phyloP scores from a whole-genome alignment of 768 basidiomycete species.

The Sutorius australiensis region DNA sequence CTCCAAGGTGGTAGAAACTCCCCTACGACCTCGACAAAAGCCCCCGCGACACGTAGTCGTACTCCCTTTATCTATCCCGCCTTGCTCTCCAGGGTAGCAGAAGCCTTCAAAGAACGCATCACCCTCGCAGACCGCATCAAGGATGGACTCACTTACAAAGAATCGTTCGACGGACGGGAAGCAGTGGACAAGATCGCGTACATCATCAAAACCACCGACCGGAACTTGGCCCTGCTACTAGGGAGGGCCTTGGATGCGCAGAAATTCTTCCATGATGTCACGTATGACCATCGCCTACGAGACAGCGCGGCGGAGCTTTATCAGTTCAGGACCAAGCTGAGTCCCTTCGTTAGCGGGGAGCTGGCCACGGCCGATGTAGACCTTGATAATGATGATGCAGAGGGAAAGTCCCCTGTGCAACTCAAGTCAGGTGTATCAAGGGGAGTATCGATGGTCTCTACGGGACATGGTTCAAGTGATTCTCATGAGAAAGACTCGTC shows the following conservation, averaged over 20 bases:
- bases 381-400: conserved; percentile 35
- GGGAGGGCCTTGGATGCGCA: conserved; percentile 95
- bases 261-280: conserved; percentile 99
- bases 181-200: conserved; percentile 97
- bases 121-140: conserved; percentile 76
- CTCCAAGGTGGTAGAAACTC: conserved; percentile 40
- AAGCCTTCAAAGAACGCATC: conserved; percentile 86
- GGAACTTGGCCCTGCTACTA: conserved; percentile 91
- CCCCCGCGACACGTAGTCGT: conserved; percentile 40
- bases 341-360: conserved; percentile 82
- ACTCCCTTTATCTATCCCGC: conserved; percentile 92
- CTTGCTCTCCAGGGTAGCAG: conserved; percentile 88
- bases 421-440: conserved; percentile 14
- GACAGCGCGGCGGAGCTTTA: conserved; percentile 89
- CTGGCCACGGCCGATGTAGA: conserved; percentile 36
- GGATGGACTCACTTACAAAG: conserved; percentile 94
- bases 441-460: conserved; percentile 25
- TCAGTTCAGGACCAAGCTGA: conserved; percentile 84
- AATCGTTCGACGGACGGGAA: conserved; percentile 94
- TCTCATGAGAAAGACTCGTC: conserved; percentile 35
- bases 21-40: conserved; percentile 34
- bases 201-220: conserved; percentile 97
- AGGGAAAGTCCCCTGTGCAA: conserved; percentile 28
- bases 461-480: conserved; percentile 33
- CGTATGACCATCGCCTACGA: conserved; percentile 93